Percentiles rank a stretch among this genome's conserved stretches.
These are phyloP conservation scores for Phytophthora crassamura DNA, from an alignment of 352 stramenopile species.

Conservation along the genomic window DNA sequence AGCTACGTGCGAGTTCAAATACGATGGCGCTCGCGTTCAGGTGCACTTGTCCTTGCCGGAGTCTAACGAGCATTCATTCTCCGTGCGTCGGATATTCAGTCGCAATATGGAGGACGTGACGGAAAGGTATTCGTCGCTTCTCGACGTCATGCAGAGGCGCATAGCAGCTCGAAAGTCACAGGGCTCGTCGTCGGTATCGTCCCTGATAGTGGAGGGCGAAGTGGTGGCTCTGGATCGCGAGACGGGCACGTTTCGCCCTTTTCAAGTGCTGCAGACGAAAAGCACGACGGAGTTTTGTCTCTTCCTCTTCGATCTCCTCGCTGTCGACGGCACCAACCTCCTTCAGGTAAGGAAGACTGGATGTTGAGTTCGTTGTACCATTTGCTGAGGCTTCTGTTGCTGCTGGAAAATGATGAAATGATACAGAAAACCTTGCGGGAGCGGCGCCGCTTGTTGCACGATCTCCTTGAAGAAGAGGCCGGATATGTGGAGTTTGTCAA, in stretches of 20 bases:
- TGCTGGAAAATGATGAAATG: conserved; percentile 1
- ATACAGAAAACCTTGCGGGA: conserved; percentile 49
- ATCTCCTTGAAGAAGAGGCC: conserved; percentile 36
- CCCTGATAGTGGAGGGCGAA: conserved; percentile 79
- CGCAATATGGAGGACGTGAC: conserved; percentile 87
- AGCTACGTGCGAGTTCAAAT: conserved; percentile 85
- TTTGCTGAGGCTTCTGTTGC: neutral
- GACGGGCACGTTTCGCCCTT: conserved; percentile 61
- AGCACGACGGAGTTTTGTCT: conserved; percentile 76
- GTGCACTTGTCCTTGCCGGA: conserved; percentile 53
- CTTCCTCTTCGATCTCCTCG: conserved; percentile 81
- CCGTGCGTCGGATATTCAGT: conserved; percentile 71
- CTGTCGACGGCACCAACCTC: conserved; percentile 55
- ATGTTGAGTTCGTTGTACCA: neutral
- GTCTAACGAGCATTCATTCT: neutral
- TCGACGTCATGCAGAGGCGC: conserved; percentile 50
- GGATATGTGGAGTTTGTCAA: conserved; percentile 76
- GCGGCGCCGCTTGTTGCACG: conserved; percentile 48
- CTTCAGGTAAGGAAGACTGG: conserved; percentile 39
- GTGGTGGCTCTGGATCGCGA: conserved; percentile 72
- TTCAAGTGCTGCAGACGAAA: conserved; percentile 85
- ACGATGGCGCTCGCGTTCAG: conserved; percentile 83
- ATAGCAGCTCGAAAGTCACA: conserved; percentile 19
- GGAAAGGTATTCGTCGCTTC: conserved; percentile 63
- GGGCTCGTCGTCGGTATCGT: conserved; percentile 20